Conservation (phyloP, 1,284 basidiomycete species). For the Heterobasidion occidentale region DNA sequence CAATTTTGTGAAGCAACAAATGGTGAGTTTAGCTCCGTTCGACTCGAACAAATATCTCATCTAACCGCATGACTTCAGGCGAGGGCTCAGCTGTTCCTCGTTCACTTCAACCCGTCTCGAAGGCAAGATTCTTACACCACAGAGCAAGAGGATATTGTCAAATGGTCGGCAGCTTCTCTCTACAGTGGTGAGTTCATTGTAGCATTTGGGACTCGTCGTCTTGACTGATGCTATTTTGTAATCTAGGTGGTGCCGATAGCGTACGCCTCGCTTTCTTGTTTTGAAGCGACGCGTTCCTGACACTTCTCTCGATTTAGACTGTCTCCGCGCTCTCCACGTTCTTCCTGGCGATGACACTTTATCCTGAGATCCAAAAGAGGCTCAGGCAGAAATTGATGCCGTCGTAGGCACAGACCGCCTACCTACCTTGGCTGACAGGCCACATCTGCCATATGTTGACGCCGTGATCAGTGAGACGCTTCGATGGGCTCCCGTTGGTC, state of each 20-base stretch:
- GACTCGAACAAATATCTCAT: background rate
- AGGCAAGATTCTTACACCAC: slow-evolving; percentile 13
- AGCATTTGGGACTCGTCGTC: background rate
- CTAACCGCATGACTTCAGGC: slow-evolving; percentile 11
- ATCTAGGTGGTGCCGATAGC: slow-evolving; percentile 19
- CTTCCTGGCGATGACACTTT: slow-evolving; percentile 23
- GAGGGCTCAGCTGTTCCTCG: slow-evolving; percentile 16
- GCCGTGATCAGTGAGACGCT: slow-evolving; percentile 22
- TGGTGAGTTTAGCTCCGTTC: slow-evolving; percentile 10
- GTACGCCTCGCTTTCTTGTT: slow-evolving; percentile 9
- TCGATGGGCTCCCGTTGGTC: slow-evolving; percentile 21
- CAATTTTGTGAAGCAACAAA: slow-evolving; percentile 17
- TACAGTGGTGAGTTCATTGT: slow-evolving; percentile 14
- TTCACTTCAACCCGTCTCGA: slow-evolving; percentile 19
- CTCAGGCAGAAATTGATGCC: slow-evolving; percentile 22
- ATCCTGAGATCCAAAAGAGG: slow-evolving; percentile 22
- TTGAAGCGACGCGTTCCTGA: background rate
- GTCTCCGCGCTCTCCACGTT: slow-evolving; percentile 18
- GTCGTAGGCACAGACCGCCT: slow-evolving; percentile 20
- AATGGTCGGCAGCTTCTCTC: slow-evolving; percentile 19
- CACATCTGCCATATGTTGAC: slow-evolving; percentile 22
- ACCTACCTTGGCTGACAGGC: slow-evolving; percentile 21
- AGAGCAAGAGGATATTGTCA: slow-evolving; percentile 16
- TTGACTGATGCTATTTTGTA: background rate
- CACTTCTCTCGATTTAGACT: slow-evolving; percentile 11